phyloP scores from a whole-genome alignment of 23 red algal species.

The Cyanidiococcus yangmingshanensis region DNA sequence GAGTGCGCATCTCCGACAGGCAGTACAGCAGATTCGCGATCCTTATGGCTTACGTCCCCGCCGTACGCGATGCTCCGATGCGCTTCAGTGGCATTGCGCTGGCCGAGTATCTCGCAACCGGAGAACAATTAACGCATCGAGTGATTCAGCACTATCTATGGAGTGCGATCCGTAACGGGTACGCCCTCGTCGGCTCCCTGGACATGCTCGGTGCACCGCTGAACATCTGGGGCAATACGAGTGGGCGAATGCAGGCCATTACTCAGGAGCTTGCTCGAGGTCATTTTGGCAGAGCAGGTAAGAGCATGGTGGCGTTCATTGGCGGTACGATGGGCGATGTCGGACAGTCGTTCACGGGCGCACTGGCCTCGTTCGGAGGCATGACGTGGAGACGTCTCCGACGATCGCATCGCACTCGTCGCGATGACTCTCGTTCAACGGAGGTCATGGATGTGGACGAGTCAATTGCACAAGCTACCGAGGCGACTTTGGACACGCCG shows the following conservation, averaged over 20 bases:
- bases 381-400: neutral
- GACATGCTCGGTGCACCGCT: slow-evolving; percentile 17
- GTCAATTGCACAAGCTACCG: no score
- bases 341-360: slow-evolving; percentile 12
- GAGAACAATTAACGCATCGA: neutral
- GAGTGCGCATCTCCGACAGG: neutral
- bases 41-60: slow-evolving; percentile 10
- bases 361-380: neutral
- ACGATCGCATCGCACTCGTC: neutral
- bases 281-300: neutral
- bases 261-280: neutral
- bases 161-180: neutral
- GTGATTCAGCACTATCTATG: slow-evolving; percentile 11
- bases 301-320: neutral
- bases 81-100: neutral
- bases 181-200: slow-evolving; percentile 8
- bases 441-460: no score
- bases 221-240: slow-evolving; percentile 1
- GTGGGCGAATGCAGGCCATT: neutral
- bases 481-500: no score
- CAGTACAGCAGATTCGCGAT: neutral
- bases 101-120: neutral
- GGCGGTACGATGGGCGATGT: slow-evolving; percentile 1
- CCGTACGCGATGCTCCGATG: neutral
- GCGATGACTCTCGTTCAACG: no score